Base-by-base conservation (phyloP, 169 alveolate species). In the Plasmodium gaboni region DNA sequence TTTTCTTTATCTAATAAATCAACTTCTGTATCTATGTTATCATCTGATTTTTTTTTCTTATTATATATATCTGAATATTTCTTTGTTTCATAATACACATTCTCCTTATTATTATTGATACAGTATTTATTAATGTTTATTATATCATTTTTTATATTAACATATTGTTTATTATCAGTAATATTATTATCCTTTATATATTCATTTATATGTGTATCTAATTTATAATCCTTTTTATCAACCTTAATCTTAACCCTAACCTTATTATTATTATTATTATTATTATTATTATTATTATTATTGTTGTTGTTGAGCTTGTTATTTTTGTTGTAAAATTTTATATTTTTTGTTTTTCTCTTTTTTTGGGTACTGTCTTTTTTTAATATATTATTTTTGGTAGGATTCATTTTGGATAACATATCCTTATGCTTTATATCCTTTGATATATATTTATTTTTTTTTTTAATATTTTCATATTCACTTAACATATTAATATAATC, bases 381-480 rank as follows among this genome's bases (percentile, higher is more conserved):
- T 59, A 10, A 24, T 42, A 38, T 38, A 38, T 38, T 38, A 38
- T 38, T 38, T 38, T 38, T 38, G 7, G 46, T 5, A 38, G 2
- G 7, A 38, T 0, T 1, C 46, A 28, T 44, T 2, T 22, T 19
- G 71, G 13, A 13, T 13, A 32, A 28, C 17, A 55, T 9, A 32
- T 12, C 38, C 2, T 1, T 9, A n/a, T 15, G 1, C 5, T 2
- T 38, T 38, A 38, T 38, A 38, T 38, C 46, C 7, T 38, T 38
- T 38, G 10, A 38, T 38, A 38, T 38, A 38, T 9, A 0, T 38
- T 38, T 38, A 38, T 53, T 67, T 19, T 13, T 51, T 24, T 42
- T 44, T n/a, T 65, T 53, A 44, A 64, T n/a, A 24, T 38, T 59
- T 74, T 74, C 63, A 67, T 74, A 74, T 28, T 74, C 88, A 57